Evolutionary conservation across 2,329 filamentous ascomycete species (phyloP).

Genomic region (Triangularia setosa): DNA sequence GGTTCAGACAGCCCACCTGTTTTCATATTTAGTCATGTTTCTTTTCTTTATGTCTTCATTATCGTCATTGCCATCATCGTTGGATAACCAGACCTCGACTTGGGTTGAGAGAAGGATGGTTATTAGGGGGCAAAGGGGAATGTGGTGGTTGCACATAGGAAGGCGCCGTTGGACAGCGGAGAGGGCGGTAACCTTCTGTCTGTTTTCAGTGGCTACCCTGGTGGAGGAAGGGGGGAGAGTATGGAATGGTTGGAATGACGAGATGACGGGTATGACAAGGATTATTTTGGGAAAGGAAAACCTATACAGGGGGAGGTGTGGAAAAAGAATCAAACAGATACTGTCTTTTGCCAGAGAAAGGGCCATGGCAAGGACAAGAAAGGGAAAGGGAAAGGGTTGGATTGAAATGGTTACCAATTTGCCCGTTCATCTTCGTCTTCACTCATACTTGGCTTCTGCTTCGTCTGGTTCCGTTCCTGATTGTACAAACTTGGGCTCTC

Average conservation of each 20-base stretch:
- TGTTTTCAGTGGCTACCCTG: neutral
- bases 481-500: neutral
- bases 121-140: neutral
- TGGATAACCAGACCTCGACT: neutral
- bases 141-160: neutral
- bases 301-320: neutral
- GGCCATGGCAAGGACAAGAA: neutral
- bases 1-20: neutral
- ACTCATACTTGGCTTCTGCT: neutral
- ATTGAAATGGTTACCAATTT: neutral
- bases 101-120: neutral
- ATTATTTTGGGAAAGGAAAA: neutral
- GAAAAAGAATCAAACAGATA: neutral
- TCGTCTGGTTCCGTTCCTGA: neutral
- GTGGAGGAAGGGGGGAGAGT: neutral
- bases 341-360: neutral
- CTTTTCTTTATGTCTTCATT: neutral
- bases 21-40: neutral
- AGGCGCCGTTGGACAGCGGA: neutral
- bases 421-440: neutral
- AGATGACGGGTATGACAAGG: neutral
- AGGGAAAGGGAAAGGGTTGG: neutral
- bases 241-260: conserved; percentile 1
- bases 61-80: neutral
- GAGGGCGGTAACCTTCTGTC: neutral